Percentiles rank a stretch among this genome's conserved stretches.
Conservation (phyloP, 768 basidiomycete species). For the Tephrocybe sp. region DNA sequence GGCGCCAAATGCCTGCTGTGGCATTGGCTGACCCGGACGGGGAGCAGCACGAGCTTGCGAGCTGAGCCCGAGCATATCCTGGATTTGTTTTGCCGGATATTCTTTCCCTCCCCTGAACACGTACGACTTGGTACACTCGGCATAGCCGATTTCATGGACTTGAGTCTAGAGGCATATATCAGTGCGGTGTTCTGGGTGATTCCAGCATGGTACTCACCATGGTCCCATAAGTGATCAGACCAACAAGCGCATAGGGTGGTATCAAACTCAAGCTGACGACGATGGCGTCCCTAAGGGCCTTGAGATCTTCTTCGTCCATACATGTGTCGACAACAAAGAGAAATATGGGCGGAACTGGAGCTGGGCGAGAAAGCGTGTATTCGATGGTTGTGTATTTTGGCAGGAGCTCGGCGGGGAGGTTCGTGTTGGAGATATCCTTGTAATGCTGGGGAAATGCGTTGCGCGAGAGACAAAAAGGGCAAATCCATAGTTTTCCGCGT, state of each 20-base stretch:
- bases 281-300: conserved; percentile 92
- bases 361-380: conserved; percentile 93
- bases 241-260: conserved; percentile 93
- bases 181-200: neutral
- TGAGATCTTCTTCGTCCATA: conserved; percentile 92
- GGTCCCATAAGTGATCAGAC: conserved; percentile 94
- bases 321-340: conserved; percentile 98
- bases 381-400: conserved; percentile 99
- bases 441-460: conserved; percentile 99
- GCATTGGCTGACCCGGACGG: conserved; percentile 81
- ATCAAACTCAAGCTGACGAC: conserved; percentile 92
- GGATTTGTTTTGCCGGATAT: conserved; percentile 93
- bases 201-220: conserved; percentile 61
- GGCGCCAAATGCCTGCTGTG: conserved; percentile 79
- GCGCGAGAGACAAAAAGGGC: conserved; percentile 95
- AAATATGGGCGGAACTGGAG: conserved; percentile 93
- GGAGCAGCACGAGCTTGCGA: conserved; percentile 81
- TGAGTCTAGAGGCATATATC: conserved; percentile 62
- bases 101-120: conserved; percentile 99
- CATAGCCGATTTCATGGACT: conserved; percentile 97
- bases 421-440: conserved; percentile 97
- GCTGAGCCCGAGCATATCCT: conserved; percentile 94
- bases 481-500: conserved; percentile 98
- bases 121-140: conserved; percentile 96
- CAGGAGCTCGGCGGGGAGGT: conserved; percentile 92